Percentiles rank a stretch among this genome's conserved stretches.
These are phyloP conservation scores for Limonium bicolor DNA, from an alignment of 148 eudicot genomes.

Conservation along the genomic window DNA sequence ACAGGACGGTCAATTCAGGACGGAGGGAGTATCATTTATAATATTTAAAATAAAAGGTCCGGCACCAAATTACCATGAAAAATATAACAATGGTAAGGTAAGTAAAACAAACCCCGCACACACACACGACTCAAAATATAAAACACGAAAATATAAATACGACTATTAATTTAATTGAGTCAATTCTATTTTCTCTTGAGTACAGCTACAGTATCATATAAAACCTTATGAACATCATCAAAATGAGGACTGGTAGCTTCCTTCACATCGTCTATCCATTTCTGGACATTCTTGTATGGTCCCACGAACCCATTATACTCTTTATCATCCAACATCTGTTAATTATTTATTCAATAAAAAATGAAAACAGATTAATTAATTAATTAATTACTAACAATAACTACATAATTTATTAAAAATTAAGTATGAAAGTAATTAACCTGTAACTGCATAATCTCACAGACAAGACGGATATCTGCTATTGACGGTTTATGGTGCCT, in stretches of 20 bases:
- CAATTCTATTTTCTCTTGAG: no score
- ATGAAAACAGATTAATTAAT: neutral
- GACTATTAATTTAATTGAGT: no score
- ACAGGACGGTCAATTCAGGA: no score
- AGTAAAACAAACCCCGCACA: no score
- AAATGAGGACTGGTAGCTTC: constrained; percentile 13
- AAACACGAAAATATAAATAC: no score
- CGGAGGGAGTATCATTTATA: no score
- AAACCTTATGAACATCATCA: constrained; percentile 14
- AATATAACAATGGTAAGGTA: no score
- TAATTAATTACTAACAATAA: neutral
- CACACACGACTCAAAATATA: no score
- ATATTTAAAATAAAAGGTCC: no score
- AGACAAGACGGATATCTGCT: constrained; percentile 17
- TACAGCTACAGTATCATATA: neutral
- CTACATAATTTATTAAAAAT: neutral
- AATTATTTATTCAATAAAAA: neutral
- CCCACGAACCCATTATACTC: constrained; percentile 7
- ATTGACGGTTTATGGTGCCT: constrained; percentile 15
- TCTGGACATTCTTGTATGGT: constrained; percentile 12
- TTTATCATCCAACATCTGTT: constrained; percentile 13
- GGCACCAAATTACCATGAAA: no score
- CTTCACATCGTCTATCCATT: constrained; percentile 10
- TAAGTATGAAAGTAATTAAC: neutral
- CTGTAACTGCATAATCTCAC: constrained; percentile 20